Evolutionary conservation across 1,284 basidiomycete species (phyloP), one percentile per base, ranked within the genome.

Genomic region (Apiotrichum gamsii): DNA sequence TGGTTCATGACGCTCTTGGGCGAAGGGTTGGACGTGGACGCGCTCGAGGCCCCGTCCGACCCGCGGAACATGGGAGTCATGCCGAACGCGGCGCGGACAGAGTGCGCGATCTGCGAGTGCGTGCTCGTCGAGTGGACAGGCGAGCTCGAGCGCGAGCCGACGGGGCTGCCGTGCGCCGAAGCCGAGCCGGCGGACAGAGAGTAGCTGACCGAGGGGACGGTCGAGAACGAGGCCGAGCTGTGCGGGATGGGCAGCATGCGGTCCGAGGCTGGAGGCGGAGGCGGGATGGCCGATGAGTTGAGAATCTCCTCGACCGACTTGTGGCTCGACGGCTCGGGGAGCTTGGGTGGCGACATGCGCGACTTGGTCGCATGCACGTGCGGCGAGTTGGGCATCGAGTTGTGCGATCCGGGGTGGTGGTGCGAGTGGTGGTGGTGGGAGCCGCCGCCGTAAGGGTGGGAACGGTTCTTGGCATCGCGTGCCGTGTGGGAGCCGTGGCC

Each of bases 1-100:
- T 49, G 41, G 21, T 53, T 51, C 5, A 54, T 39, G 16, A 51
- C 55, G 47, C 47, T 63, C 45, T 57, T 57, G 15, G 54, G 61
- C 4, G 56, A 55, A 21, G 56, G 57, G 37, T 58, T 58, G 18
- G 50, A 44, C 32, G 44, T 52, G 8, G 40, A 53, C 46, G 39
- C 44, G 18, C 38, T 47, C 29, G 36, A 50, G n/a, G 39, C 45
- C n/a, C 42, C 47, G 38, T 47, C 52, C n/a, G 47, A 49, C 19
- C 43, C 45, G n/a, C 57, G 70, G 51, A 79, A 78, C 46, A 90
- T 88, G 1, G 87, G 87, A 5, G 88, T 90, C 86, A 90, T 90
- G 8, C 84, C 86, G 59, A 91, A 91, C 35, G 88, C 88, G 21
- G 83, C 76, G 29, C 85, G 81, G 16, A 91, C 83, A 3, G 69